Base-by-base conservation (phyloP, 495 filamentous ascomycete species). In the Aspergillus cristatus region DNA sequence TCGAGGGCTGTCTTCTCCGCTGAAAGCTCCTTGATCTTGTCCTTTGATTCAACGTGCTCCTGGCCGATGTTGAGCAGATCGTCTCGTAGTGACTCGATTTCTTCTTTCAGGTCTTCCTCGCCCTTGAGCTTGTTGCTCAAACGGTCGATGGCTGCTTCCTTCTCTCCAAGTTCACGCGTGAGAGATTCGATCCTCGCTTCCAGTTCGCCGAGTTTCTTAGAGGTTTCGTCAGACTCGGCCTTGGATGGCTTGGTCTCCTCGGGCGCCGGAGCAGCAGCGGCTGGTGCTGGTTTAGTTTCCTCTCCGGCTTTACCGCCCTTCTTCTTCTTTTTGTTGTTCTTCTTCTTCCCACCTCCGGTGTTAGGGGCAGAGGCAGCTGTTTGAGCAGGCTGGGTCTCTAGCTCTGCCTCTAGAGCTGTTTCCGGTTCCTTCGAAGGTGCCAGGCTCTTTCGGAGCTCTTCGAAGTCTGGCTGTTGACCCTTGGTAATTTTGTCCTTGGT, bases 271-370 rank as follows among this genome's bases (percentile, higher is more conserved):
- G 38, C 37, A 17, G 45, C 32, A 18, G 58, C 53, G 11, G 49
- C 34, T n/a, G 59, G 51, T 38, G 68, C 59, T 13, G 44, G 43
- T 3, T 65, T 34, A 38, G 71, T 63, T n/a, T 64, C 51, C 4
- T 56, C 37, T 32, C 58, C 67, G 35, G 75, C 78, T 12, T 70
- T 75, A 28, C 76, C 79, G 70, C 86, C 94, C 72, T 91, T 94
- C 70, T 90, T 94, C 56, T 90, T 91, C 35, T 79, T 84, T 33
- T 84, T 91, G 53, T 85, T 94, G 67, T 87, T 91, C 56, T 81
- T 86, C 14, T 60, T 58, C 2, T 48, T 51, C 18, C 49, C 42
- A 4, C 40, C 53, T 5, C 34, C 35, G 18, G 49, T 47, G 35
- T 47, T 32, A 34, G 39, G 24, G 25, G 35, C 38, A 45, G 46